Evolutionary conservation across 1,139 yeast species (phyloP), one percentile per base, ranked within the genome.

Genomic region (Candida sojae): DNA sequence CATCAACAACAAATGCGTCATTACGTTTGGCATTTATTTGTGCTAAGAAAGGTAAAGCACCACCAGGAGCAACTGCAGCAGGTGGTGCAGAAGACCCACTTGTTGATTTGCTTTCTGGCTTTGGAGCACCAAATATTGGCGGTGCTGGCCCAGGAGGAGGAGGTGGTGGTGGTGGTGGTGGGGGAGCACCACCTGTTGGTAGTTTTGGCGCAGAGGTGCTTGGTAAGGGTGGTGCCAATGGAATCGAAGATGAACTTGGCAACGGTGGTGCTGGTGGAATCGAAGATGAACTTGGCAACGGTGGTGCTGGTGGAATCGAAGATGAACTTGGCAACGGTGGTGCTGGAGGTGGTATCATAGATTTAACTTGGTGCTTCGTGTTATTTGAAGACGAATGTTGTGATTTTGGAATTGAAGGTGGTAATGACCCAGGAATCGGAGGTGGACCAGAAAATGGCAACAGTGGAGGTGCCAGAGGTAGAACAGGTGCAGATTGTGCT

Each of bases 1-100:
- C 74, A 49, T 70, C 77, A 1, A 73, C 74, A 11, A 71, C 77
- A 53, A 57, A 62, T 4, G 60, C 39, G 10, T 75, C 77, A 47
- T 60, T 63, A 53, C 79, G 61, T 53, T 68, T 70, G 1, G 76
- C 68, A 48, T 73, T 73, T 46, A 75, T 74, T 51, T 74, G 68
- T 2, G 74, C 73, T 32, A 74, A 66, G 53, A 74, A 74, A 2
- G 79, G 79, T 25, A 75, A 58, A 0, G 68, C 72, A 1, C 71
- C 70, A 1, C 64, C 65, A 13, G 58, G 39, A 13, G 61, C 48
- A 9, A 45, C 36, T 12, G 55, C 49, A 25, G 56, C 31, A 28
- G 61, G 49, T 9, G 57, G 35, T 4, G 72, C 56, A 21, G 62
- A 30, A 3, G 58, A 23, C 11, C 38, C 42, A 10, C 35, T 42